Evolutionary conservation across 73 alveolate species (phyloP), one percentile per base, ranked within the genome.

Genomic region (Effrenium voratum): DNA sequence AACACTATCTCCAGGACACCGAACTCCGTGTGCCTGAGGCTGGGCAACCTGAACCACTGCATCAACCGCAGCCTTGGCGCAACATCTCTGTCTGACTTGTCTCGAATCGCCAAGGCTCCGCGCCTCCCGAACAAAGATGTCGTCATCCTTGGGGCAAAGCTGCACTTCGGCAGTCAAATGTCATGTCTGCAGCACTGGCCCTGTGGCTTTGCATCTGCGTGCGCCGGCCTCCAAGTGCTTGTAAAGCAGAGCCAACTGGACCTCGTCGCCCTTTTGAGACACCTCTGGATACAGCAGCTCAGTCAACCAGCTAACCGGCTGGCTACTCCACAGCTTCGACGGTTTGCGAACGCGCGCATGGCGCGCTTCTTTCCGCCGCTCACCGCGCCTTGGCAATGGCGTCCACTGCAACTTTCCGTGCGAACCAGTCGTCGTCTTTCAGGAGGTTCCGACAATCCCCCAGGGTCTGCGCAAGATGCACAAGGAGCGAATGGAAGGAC

Each of bases 391-490:
- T n/a, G 41, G 46, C 49, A 1, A 84, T 22, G 49, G 93, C 38
- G 75, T 84, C 93, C 55, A 84, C 93, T 6, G 93, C 93, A 77
- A 59, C 73, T 79, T 84, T 84, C 0, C 93, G 75, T 8, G 93
- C 93, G 79, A 84, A 84, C 93, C 93, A 84, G 40, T 84, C 93
- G 57, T 84, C 93, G 77, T 84, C 93, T 79, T 84, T 84, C 79
- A 84, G 73, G 47, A 84, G 93, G 57, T 84, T 50, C 36, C 79
- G 93, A 55, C 93, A 84, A 59, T 57, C 93, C 8, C 46, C 93
- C 93, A 84, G 43, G 57, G 77, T 55, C 93, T 84, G 57, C n/a
- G n/a, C n/a, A n/a, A n/a, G n/a, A n/a, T n/a, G n/a, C n/a, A n/a
- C n/a, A n/a, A n/a, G n/a, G n/a, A n/a, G n/a, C n/a, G n/a, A n/a